Base-by-base conservation (phyloP, 176 grass and related monocot genomes). In the Oryza meridionalis region DNA sequence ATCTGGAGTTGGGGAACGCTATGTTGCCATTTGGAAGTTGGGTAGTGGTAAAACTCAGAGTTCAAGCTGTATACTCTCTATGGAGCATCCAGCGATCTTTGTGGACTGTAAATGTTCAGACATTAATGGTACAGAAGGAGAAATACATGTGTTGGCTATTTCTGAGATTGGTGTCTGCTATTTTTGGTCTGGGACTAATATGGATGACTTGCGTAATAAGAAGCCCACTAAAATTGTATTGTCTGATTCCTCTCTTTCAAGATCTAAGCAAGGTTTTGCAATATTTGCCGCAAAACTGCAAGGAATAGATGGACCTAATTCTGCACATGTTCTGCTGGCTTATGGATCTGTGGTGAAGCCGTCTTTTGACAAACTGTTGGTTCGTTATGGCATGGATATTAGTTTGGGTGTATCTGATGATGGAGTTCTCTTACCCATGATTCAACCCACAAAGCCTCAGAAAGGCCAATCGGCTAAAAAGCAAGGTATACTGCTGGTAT, bases 341-440 rank as follows among this genome's bases (percentile, higher is more conserved):
- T 96, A 90, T 96, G 91, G 93, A 32, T 99, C 96, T 9, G 29
- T 96, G 49, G 91, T 94, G 50, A 99, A 99, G 53, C 96, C 96
- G 76, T 90, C 85, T 58, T 99, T 99, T 82, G 88, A 94, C 74
- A 92, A 91, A 88, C 82, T 92, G 67, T 76, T 90, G 75, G 91
- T 92, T 75, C 76, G 85, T 69, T 87, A 90, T 88, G 93, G 91
- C 64, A 88, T 9, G 27, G 87, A 99, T 87, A 82, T 96, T 82
- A 92, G 75, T 70, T 83, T 99, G 85, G 87, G 86, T 82, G 65
- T 81, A 45, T 86, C 87, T 81, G 80, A 90, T 85, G 86, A 88
- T 80, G 96, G 91, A 42, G 66, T 92, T 90, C 88, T 99, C 78
- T 96, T 99, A 70, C 96, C 87, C 19, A 84, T 61, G 50, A 81